Evolutionary conservation across 202 grass and related monocot genomes (phyloP).

Genomic region (Setaria italica): DNA sequence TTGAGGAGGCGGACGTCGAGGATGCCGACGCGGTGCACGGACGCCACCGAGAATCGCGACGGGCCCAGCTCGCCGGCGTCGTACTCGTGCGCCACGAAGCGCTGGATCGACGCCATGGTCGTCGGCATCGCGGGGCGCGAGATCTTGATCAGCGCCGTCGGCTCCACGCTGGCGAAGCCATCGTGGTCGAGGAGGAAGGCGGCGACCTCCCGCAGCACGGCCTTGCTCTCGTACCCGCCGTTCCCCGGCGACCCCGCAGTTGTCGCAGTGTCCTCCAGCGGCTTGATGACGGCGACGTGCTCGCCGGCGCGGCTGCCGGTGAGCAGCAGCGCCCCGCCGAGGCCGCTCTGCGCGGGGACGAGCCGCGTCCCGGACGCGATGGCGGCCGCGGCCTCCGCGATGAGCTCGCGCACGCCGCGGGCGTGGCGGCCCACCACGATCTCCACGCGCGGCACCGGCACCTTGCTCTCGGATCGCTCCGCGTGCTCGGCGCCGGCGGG

Average conservation of each 20-base stretch:
- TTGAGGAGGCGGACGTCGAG: slow-evolving; percentile 93
- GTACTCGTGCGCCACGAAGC: slow-evolving; percentile 76
- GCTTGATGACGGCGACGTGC: slow-evolving; percentile 85
- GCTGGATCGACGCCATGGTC: slow-evolving; percentile 75
- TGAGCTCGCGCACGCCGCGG: slow-evolving; percentile 61
- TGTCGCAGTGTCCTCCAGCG: not conserved
- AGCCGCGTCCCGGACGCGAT: slow-evolving; percentile 61
- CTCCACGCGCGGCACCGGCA: slow-evolving; percentile 55
- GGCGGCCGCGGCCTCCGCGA: slow-evolving; percentile 60
- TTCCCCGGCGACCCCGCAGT: not conserved
- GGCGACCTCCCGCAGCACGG: slow-evolving; percentile 79
- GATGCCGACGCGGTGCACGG: slow-evolving; percentile 91
- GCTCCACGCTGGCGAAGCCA: slow-evolving; percentile 77
- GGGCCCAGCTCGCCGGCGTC: slow-evolving; percentile 89
- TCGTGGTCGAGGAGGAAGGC: slow-evolving; percentile 90
- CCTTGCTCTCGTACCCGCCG: slow-evolving; percentile 45
- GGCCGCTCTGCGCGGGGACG: slow-evolving; percentile 52
- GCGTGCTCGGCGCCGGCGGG: slow-evolving; percentile 4
- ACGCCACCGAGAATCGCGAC: slow-evolving; percentile 69
- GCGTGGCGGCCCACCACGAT: slow-evolving; percentile 56
- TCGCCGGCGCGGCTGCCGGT: slow-evolving; percentile 55
- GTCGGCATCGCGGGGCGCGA: slow-evolving; percentile 47
- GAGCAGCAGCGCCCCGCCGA: slow-evolving; percentile 64
- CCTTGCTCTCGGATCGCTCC: slow-evolving; percentile 36
- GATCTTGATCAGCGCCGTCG: slow-evolving; percentile 76